Conservation (phyloP, 257 asterid genomes). For the Nicotiana knightiana region DNA sequence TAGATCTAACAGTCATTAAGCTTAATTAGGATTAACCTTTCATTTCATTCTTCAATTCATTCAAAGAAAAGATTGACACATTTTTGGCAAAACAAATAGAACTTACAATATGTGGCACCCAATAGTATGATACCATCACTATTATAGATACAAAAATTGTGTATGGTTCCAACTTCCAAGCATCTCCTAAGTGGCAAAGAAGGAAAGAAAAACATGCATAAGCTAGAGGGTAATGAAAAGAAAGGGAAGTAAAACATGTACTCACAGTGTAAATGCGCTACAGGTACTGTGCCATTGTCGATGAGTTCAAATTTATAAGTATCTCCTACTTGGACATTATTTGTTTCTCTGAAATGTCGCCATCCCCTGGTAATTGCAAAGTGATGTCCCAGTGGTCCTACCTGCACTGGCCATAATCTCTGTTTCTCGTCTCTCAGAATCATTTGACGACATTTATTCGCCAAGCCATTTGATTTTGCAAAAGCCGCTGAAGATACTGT, state of each 20-base stretch:
- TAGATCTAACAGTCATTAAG: no score
- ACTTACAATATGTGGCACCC: not conserved
- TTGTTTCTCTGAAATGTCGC: not conserved
- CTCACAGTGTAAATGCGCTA: not conserved
- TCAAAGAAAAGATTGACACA: no score
- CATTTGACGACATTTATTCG: not conserved
- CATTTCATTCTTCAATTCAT: no score
- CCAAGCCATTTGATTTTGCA: conserved; percentile 9
- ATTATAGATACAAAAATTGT: not conserved
- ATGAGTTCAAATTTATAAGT: conserved; percentile 13
- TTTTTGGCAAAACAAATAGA: no score
- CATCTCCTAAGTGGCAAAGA: not conserved
- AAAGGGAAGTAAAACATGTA: not conserved
- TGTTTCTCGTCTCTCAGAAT: not conserved
- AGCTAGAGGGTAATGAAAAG: not conserved
- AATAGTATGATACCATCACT: not conserved
- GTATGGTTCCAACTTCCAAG: not conserved
- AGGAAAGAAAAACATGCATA: not conserved
- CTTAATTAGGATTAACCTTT: no score
- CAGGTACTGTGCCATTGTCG: conserved; percentile 5
- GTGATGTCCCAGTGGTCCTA: not conserved
- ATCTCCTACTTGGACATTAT: conserved; percentile 4
- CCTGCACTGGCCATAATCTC: conserved; percentile 3
- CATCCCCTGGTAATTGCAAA: not conserved
- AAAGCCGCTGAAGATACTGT: not conserved